Evolutionary conservation across 495 filamentous ascomycete genomes (phyloP).

Genomic region (Pseudevernia furfuracea): DNA sequence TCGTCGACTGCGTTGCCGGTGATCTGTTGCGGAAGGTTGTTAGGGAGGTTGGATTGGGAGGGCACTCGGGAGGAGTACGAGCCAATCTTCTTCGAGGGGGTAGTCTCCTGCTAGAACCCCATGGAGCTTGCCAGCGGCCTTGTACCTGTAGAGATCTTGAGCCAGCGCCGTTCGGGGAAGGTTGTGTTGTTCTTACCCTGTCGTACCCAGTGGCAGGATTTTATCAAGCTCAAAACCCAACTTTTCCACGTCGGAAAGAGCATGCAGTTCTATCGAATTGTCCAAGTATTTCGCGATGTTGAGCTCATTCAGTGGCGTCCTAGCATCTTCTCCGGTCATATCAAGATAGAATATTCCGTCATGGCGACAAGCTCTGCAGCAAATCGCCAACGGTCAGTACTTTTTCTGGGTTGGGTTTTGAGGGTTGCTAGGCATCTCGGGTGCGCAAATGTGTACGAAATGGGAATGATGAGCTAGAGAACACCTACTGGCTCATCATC

Average conservation of each 20-base stretch:
- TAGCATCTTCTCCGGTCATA: background rate
- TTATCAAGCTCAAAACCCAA: background rate
- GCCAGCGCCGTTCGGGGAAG: background rate
- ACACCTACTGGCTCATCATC: slow-evolving; percentile 7
- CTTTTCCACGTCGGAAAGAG: background rate
- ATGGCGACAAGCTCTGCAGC: background rate
- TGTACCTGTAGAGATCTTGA: background rate
- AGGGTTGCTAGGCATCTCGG: background rate
- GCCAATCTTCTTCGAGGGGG: slow-evolving; percentile 2
- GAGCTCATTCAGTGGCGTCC: background rate
- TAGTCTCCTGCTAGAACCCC: background rate
- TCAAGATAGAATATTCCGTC: slow-evolving; percentile 4
- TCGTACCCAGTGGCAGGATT: background rate
- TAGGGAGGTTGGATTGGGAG: background rate
- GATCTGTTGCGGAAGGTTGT: background rate
- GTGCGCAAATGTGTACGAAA: background rate
- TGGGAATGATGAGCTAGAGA: background rate
- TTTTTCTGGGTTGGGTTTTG: background rate
- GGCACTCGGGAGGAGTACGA: background rate
- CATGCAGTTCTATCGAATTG: background rate
- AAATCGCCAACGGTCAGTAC: background rate
- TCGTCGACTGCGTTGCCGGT: slow-evolving; percentile 2
- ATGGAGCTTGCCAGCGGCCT: background rate
- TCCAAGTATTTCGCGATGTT: background rate
- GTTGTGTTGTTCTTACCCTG: background rate